Base-by-base conservation (phyloP, 225 moss, liverwort and hornwort species). In the Rhytidiadelphus loreus region DNA sequence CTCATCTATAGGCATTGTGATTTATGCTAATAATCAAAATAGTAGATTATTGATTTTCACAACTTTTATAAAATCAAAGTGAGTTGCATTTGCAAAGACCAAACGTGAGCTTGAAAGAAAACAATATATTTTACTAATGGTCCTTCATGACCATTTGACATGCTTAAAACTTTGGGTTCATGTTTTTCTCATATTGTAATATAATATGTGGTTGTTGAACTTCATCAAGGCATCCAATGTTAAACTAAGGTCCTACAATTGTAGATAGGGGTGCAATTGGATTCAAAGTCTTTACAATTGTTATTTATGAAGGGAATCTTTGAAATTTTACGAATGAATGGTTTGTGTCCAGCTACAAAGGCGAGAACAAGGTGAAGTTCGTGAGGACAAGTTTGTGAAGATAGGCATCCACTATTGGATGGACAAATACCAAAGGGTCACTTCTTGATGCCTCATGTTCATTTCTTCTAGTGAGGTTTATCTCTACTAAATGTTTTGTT, bases 341-440 rank as follows among this genome's bases (percentile, higher is more conserved):
- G 19, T 41, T 35, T 55, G 37, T 79, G 12, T 62, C 13, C 19
- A 92, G 86, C 3, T 92, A 13, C 90, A n/a, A 86, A 83, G 92
- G 30, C 88, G 86, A 65, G 88, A 88, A 69, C 58, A 86, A 53
- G 88, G 88, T 44, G 90, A 90, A 80, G 86, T 88, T 48, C 80
- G 4, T 3, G 86, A 92, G 3, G 86, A 92, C 80, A 88, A 90
- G 75, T 83, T 82, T 72, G 83, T 88, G 56, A 92, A 92, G 86
- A 86, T 83, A 83, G 86, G 86, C 86, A 81, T 88, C 59, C 86
- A 86, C n/a, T 75, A 83, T 56, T 92, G 92, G 92, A 68, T 83
- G 83, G 81, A 92, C 83, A 92, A 92, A 33, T 90, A 92, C 84
- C 92, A 90, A 88, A 92, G 76, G 90, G 90, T 90, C 83, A 77